These are phyloP conservation scores for Rhizopogon vesiculosus DNA, from an alignment of 768 basidiomycete species.

Conservation along the genomic window DNA sequence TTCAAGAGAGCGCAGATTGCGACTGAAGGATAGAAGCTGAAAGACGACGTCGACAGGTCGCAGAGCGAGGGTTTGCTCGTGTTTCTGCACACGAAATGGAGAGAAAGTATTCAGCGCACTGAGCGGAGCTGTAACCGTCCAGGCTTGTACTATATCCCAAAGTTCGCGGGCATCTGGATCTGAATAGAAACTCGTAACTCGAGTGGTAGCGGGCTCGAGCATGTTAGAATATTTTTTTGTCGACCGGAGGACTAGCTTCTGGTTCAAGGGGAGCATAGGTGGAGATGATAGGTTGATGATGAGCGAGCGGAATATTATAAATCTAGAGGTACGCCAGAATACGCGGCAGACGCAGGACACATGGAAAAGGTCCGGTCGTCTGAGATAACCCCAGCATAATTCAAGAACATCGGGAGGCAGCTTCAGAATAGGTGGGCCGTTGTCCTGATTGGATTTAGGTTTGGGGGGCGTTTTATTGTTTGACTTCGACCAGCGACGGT, in stretches of 20 bases:
- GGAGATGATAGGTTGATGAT: background rate
- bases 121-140: background rate
- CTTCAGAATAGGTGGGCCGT: background rate
- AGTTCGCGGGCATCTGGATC: background rate
- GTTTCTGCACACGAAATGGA: background rate
- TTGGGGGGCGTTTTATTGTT: background rate
- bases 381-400: background rate
- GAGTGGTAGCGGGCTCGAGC: background rate
- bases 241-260: background rate
- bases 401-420: background rate
- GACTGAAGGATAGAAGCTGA: background rate
- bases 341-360: background rate
- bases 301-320: background rate
- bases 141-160: background rate
- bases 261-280: background rate
- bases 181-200: background rate
- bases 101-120: no score
- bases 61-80: background rate
- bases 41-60: background rate
- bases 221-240: background rate
- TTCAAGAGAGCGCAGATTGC: background rate
- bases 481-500: background rate
- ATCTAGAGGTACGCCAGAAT: background rate
- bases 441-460: background rate
- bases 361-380: background rate